These are phyloP conservation scores for Anthracocystis walkeri DNA, from an alignment of 1,284 basidiomycete species.

Conservation along the genomic window DNA sequence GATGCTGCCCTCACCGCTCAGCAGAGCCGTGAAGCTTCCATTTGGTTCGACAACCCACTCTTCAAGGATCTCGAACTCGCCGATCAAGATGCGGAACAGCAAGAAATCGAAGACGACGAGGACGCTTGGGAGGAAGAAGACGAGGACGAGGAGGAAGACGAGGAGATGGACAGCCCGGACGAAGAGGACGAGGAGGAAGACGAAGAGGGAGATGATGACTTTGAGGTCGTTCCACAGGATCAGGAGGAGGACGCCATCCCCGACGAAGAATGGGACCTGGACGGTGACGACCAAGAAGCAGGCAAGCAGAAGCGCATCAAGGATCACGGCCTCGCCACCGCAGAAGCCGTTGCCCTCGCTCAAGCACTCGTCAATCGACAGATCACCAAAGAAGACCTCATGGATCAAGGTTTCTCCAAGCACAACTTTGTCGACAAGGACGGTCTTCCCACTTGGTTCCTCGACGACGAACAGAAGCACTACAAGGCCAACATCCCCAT, in stretches of 20 bases:
- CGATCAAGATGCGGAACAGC: constrained; percentile 72
- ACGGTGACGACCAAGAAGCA: constrained; percentile 80
- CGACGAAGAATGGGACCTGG: constrained; percentile 82
- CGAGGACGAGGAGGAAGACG: constrained; percentile 30
- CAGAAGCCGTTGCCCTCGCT: constrained; percentile 91
- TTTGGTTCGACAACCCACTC: constrained; percentile 96
- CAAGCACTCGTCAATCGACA: constrained; percentile 91
- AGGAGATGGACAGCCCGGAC: constrained; percentile 69
- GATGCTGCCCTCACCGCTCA: constrained; percentile 45
- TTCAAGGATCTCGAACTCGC: constrained; percentile 81
- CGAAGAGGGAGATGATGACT: constrained; percentile 61
- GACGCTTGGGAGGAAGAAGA: constrained; percentile 43
- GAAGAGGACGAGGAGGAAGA: constrained; percentile 68
- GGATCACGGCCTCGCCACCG: constrained; percentile 86
- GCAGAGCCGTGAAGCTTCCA: constrained; percentile 73
- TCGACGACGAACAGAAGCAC: constrained; percentile 93
- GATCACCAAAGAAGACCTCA: constrained; percentile 86
- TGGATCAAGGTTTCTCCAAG: constrained; percentile 96
- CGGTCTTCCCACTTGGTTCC: constrained; percentile 92
- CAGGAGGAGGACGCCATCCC: constrained; percentile 80
- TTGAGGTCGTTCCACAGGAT: constrained; percentile 63
- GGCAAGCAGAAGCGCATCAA: constrained; percentile 78
- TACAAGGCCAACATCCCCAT: constrained; percentile 96
- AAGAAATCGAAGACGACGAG: constrained; percentile 59
- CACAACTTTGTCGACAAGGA: constrained; percentile 88